A percentile compares a stretch with the other conserved stretches of the same genome.
Evolutionary conservation across 192 early-diverging fungal genomes (phyloP).

Genomic region (Coemansia nantahalensis): DNA sequence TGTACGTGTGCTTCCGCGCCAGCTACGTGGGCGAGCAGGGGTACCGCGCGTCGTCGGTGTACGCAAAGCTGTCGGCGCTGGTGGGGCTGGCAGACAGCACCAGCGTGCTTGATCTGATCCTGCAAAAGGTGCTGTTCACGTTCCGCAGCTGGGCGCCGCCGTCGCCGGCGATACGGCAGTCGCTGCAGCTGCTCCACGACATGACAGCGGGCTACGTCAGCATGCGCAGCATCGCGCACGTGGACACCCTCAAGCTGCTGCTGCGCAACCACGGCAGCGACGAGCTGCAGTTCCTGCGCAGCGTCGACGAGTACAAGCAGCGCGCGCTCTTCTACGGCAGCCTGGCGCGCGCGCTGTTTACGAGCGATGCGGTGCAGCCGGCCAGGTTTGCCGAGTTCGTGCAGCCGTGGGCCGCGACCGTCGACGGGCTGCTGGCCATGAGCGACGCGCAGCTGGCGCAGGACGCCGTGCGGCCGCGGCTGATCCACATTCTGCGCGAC

Average conservation of each 20-base stretch:
- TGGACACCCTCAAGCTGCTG: slow-evolving; percentile 67
- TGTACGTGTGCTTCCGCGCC: slow-evolving; percentile 74
- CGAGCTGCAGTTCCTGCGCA: slow-evolving; percentile 68
- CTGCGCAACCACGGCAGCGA: slow-evolving; percentile 71
- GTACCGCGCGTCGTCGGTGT: slow-evolving; percentile 63
- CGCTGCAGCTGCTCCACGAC: slow-evolving; percentile 74
- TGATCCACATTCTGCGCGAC: slow-evolving; percentile 69
- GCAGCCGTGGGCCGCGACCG: slow-evolving; percentile 60
- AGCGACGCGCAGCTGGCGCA: slow-evolving; percentile 58
- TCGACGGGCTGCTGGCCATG: slow-evolving; percentile 57
- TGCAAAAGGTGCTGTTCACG: slow-evolving; percentile 56
- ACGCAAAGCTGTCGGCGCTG: slow-evolving; percentile 58
- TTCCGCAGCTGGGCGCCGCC: slow-evolving; percentile 60
- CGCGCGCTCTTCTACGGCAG: slow-evolving; percentile 76
- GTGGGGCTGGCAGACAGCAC: slow-evolving; percentile 67
- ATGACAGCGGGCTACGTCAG: slow-evolving; percentile 73
- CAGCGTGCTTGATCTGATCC: slow-evolving; percentile 32
- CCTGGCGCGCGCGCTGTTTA: slow-evolving; percentile 73
- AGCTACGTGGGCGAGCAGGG: slow-evolving; percentile 77
- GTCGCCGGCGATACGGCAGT: slow-evolving; percentile 58
- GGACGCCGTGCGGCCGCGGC: slow-evolving; percentile 35
- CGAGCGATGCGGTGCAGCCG: slow-evolving; percentile 57
- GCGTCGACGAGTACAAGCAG: slow-evolving; percentile 58
- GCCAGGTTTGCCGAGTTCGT: slow-evolving; percentile 69
- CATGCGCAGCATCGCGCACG: slow-evolving; percentile 72